These are phyloP conservation scores for Gossypium schwendimanii DNA, from an alignment of 441 rosid species.

Conservation along the genomic window DNA sequence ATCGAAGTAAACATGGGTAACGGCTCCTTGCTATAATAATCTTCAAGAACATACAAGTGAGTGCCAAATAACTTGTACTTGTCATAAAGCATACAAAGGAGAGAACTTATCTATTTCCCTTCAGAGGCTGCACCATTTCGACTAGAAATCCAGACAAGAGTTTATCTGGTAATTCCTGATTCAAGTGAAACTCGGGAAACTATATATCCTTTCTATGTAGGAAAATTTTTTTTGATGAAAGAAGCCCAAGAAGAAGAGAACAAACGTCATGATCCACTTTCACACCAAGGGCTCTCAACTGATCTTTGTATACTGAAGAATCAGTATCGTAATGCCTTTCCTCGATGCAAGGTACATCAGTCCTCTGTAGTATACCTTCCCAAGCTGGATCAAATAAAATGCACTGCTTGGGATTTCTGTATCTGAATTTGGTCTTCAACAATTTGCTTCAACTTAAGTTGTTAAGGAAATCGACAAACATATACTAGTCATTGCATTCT, in stretches of 20 bases:
- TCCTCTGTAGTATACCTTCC: neutral
- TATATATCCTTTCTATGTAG: neutral
- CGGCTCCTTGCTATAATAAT: neutral
- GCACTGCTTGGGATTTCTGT: neutral
- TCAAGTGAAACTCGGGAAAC: neutral
- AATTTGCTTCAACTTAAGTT: neutral
- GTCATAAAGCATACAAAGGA: neutral
- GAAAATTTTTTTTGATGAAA: neutral
- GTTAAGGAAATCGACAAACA: neutral
- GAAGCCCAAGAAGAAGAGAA: neutral
- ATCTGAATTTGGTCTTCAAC: neutral
- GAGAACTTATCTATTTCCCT: neutral
- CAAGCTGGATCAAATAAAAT: neutral
- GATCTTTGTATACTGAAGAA: neutral
- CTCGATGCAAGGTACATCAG: neutral
- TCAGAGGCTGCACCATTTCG: neutral
- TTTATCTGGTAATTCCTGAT: neutral
- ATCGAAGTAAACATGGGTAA: constrained; percentile 1
- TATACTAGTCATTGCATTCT: neutral
- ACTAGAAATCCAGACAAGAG: neutral
- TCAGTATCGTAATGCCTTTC: neutral
- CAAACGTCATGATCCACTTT: constrained; percentile 2
- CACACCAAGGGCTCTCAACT: neutral
- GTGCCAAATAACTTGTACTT: neutral
- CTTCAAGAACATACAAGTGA: neutral